Base-by-base conservation (phyloP, 805 yeast species). In the Hermanozyma aechmeae region DNA sequence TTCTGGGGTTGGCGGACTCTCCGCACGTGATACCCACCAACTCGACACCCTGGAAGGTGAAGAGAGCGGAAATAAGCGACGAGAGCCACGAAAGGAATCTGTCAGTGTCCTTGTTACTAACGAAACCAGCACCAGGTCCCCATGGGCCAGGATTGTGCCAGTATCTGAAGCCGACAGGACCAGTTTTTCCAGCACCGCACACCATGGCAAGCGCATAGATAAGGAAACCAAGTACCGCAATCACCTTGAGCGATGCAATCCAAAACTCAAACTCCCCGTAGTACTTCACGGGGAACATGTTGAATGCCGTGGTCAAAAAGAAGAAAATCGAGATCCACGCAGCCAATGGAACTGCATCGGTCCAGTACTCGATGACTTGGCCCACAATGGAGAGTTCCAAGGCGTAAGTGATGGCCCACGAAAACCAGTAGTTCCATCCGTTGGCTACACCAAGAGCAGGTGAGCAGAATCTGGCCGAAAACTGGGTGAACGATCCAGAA, bases 141-240 rank as follows among this genome's bases (percentile, higher is more conserved):
- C 80, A 75, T 8, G 84, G 70, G 39, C 85, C 85, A 10, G 86
- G 85, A 46, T 79, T 51, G 56, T 83, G 71, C 89, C 87, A 79
- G 53, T 79, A 79, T 50, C 84, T 67, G 65, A 79, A 79, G 10
- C 87, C 87, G 23, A 79, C 69, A 6, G 85, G 79, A 13, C 85
- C 85, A 2, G 71, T 63, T 16, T 46, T 43, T 44, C 82, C 81
- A 10, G 79, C 85, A 56, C 85, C 86, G 52, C 82, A 75, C 15
- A 78, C 84, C 76, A 79, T 78, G 51, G 73, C 65, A 31, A 79
- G 55, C 18, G 76, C 74, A 45, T 77, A 78, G 23, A 79, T 51
- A 32, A 79, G 50, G 65, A 79, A 79, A n/a, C 85, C 87, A 10
- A 74, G 51, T 29, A 79, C 74, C 26, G 86, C 82, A 23, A 77